These are phyloP conservation scores for Polytrichum formosum DNA, from an alignment of 225 moss, liverwort and hornwort species.

Conservation along the genomic window DNA sequence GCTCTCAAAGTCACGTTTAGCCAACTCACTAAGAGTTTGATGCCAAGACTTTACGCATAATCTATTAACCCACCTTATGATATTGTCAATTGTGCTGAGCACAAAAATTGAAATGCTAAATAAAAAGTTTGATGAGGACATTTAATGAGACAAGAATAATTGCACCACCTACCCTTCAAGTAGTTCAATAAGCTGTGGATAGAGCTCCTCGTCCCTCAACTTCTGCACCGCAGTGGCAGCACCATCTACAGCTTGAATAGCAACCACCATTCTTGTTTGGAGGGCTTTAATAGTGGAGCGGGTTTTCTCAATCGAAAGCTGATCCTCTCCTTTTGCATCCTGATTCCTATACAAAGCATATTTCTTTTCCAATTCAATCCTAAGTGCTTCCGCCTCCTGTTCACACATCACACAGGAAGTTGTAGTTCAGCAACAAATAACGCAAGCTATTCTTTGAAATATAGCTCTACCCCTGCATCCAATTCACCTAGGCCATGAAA, in stretches of 20 bases:
- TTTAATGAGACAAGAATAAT: not conserved
- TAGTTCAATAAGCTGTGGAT: conserved; percentile 71
- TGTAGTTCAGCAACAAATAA: too few species aligned
- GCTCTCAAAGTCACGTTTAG: too few species aligned
- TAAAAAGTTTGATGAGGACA: not conserved
- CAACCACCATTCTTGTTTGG: conserved; percentile 73
- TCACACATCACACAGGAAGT: not conserved
- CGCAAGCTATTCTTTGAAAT: too few species aligned
- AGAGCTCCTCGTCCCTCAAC: conserved; percentile 68
- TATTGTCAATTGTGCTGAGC: too few species aligned
- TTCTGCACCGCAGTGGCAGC: conserved; percentile 65
- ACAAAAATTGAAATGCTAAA: too few species aligned
- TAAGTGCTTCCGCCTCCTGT: conserved; percentile 71
- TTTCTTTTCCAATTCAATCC: conserved; percentile 68
- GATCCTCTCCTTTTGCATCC: conserved; percentile 76
- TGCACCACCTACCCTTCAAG: conserved; percentile 58
- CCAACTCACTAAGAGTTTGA: too few species aligned
- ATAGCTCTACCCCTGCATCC: too few species aligned
- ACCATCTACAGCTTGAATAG: conserved; percentile 75
- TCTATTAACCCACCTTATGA: too few species aligned
- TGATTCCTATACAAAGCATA: conserved; percentile 59
- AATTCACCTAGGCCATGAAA: too few species aligned
- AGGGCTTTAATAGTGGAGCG: conserved; percentile 61
- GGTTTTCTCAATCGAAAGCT: conserved; percentile 66
- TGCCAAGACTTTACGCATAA: too few species aligned